Evolutionary conservation across 2,329 filamentous ascomycete species (phyloP), one percentile per base, ranked within the genome.

Genomic region (Apiospora marii): DNA sequence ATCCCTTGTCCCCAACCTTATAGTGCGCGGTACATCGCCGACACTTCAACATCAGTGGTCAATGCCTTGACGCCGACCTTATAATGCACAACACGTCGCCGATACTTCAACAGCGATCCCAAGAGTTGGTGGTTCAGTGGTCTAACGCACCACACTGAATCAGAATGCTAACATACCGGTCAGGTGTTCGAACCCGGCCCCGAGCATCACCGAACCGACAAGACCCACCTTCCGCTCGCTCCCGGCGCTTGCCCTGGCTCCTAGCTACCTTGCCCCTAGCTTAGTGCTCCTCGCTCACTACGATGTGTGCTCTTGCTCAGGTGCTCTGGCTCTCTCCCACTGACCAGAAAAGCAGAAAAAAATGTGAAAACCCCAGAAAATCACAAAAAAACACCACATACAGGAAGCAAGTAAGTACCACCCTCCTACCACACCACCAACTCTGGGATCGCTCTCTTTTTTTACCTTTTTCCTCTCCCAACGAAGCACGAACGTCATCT

Each of bases 401-500:
- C 12, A 34, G 58, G 58, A 64, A 41, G 58, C 58, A 41, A 64
- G 58, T 64, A 64, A 64, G 58, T 64, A 64, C 34, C 27, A 58
- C 3, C 53, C 27, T n/a, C 2, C 46, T 10, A 41, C 58, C 10
- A 41, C 58, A 64, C 30, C 58, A 64, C 2, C 58, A 41, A 24
- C 30, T 24, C 30, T n/a, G 4, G 58, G 58, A 37, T 64, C 22
- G 58, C 53, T 64, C 10, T 41, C 3, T 64, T 41, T 64, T 64
- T n/a, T 41, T 41, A 5, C 12, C 13, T 24, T 24, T 41, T n/a
- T 41, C 1, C 10, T 37, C 8, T 2, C 24, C 27, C 1, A 10
- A 3, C 6, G 4, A n/a, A 1, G 7, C 22, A n/a, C 19, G 1
- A n/a, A 10, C 19, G 27, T 22, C 10, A 3, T 8, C 3, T 3